Base-by-base conservation (phyloP, 2,329 filamentous ascomycete species). In the Hypoxylon sp. region DNA sequence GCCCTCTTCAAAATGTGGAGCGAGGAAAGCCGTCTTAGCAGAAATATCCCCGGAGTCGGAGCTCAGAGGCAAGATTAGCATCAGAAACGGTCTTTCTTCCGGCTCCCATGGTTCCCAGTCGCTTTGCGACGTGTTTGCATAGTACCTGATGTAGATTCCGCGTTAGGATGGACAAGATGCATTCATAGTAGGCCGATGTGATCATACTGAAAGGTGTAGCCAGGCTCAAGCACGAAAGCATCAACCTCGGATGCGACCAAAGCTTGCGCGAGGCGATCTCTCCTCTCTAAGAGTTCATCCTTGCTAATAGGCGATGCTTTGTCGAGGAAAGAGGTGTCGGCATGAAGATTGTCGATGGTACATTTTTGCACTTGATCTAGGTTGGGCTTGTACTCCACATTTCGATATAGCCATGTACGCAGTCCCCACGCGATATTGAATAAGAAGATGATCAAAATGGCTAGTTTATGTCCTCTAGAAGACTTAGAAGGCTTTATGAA, bases 51-150 rank as follows among this genome's bases (percentile, higher is more conserved):
- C 85, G 6, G 79, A 76, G 0, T 72, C 56, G 0, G 74, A 68
- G n/a, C 77, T 75, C 35, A 79, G 70, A 0, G 88, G 88, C 37
- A 85, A 78, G 10, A 91, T 81, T 17, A 90, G 73, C 86, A 91
- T 90, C 22, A 91, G 75, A 64, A 91, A 90, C 0, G 88, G 88
- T 1, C 87, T 83, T 73, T 90, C 88, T 72, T 90, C 88, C 0
- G 88, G 87, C 80, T 90, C 88, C 87, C 87, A 90, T 0, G 85
- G 84, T 69, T 91, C 88, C 88, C 88, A 90, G 66, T 90, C 85
- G 0, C 75, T 76, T 73, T 90, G 88, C 0, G 86, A 88, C 46
- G 88, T 82, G 72, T 91, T 90, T 51, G 83, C 88, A 73, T 89
- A 91, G 76, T 90, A 85, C 39, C 80, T 72, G n/a, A 5, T 37